These are phyloP conservation scores for Magnaporthiopsis poae DNA, from an alignment of 2,329 filamentous ascomycete species.

Conservation along the genomic window DNA sequence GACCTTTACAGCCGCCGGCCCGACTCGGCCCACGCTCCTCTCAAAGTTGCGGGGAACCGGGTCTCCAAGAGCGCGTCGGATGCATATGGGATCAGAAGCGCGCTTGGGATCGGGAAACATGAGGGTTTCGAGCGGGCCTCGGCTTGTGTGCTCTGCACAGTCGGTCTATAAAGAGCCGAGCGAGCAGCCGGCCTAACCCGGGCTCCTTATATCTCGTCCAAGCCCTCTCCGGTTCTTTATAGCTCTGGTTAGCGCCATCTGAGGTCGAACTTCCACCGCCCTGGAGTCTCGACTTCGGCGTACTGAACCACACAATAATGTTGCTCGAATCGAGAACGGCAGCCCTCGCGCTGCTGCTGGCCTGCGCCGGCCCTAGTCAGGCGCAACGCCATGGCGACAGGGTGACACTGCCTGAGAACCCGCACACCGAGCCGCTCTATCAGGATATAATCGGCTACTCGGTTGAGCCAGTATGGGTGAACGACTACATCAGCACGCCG, in stretches of 20 bases:
- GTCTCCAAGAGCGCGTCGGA: background rate
- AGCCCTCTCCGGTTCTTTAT: background rate
- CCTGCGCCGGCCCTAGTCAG: background rate
- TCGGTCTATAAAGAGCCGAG: background rate
- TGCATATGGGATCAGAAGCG: background rate
- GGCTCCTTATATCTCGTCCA: background rate
- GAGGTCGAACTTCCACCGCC: background rate
- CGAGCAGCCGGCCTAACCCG: background rate
- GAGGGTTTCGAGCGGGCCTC: background rate
- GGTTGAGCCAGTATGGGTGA: constrained; percentile 8
- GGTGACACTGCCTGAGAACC: constrained; percentile 6
- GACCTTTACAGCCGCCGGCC: background rate
- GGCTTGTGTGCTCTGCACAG: background rate
- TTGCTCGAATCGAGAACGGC: background rate
- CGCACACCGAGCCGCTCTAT: constrained; percentile 2
- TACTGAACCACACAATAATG: no score
- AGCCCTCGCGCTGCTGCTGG: background rate
- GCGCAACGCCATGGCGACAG: constrained; percentile 7
- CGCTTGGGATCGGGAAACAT: background rate
- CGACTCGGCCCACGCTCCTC: background rate
- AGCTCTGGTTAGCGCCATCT: no score
- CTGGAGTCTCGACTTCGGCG: no score
- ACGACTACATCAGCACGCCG: constrained; percentile 6
- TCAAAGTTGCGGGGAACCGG: background rate
- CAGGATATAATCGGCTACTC: constrained; percentile 5